A percentile compares a stretch with the other conserved stretches of the same genome.
Conservation (phyloP, 2,329 filamentous ascomycete species). For the Apiospora marii region DNA sequence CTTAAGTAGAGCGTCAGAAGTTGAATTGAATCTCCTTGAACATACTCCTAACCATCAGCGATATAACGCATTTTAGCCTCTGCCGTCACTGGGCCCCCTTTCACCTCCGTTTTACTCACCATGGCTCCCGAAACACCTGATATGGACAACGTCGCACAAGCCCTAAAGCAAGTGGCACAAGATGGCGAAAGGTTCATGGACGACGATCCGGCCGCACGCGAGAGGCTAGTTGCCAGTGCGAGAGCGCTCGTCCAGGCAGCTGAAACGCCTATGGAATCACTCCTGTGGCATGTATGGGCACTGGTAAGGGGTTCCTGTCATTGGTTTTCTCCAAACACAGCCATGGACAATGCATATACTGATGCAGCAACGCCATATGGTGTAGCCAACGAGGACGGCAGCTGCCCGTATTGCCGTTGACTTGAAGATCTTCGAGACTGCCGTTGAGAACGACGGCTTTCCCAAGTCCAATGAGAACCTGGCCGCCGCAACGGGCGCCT, state of each 20-base stretch:
- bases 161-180: constrained; percentile 4
- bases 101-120: constrained; percentile 24
- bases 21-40: no score
- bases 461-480: constrained; percentile 31
- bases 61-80: no score
- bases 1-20: no score
- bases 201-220: constrained; percentile 24
- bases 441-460: constrained; percentile 24
- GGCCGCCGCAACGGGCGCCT: constrained; percentile 30
- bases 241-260: constrained; percentile 29
- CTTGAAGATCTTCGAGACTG: constrained; percentile 32
- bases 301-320: constrained; percentile 21
- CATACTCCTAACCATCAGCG: no score
- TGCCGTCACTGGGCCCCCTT: no score
- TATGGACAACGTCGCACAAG: neutral
- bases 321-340: neutral
- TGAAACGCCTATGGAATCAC: constrained; percentile 30
- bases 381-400: constrained; percentile 30
- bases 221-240: constrained; percentile 28
- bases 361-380: neutral
- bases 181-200: constrained; percentile 27
- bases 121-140: constrained; percentile 3
- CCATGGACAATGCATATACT: neutral
- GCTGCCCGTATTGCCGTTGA: constrained; percentile 33
- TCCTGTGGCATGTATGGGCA: constrained; percentile 30